Conservation (phyloP, 192 early-diverging fungal genomes). For the Entophlyctis helioformis region DNA sequence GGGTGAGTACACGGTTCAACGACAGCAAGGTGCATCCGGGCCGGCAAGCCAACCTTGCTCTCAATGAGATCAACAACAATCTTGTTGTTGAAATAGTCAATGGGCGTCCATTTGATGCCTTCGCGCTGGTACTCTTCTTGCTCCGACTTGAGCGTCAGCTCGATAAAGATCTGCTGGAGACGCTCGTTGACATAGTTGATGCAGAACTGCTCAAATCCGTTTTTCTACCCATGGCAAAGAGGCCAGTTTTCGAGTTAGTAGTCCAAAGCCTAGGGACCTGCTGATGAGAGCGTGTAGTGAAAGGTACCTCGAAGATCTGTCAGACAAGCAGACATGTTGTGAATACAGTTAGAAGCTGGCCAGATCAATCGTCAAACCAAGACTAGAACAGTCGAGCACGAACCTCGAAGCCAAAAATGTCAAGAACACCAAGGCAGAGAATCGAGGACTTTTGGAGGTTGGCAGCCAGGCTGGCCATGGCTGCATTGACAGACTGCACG, state of each 20-base stretch:
- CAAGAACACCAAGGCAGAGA: constrained; percentile 76
- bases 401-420: constrained; percentile 97
- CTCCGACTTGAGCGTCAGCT: constrained; percentile 94
- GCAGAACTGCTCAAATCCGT: constrained; percentile 97
- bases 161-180: constrained; percentile 98
- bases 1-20: background rate
- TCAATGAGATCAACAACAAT: constrained; percentile 98
- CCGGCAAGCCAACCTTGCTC: constrained; percentile 41
- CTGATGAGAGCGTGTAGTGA: too few species aligned
- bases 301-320: constrained; percentile 13
- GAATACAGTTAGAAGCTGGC: background rate
- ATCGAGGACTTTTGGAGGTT: constrained; percentile 38
- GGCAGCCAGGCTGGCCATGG: constrained; percentile 46
- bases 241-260: too few species aligned
- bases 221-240: constrained; percentile 65
- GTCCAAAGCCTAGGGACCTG: background rate
- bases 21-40: background rate
- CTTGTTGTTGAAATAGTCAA: constrained; percentile 99
- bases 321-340: background rate
- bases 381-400: background rate
- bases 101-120: constrained; percentile 97
- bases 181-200: constrained; percentile 99
- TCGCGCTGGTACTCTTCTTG: constrained; percentile 94
- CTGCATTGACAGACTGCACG: constrained; percentile 75
- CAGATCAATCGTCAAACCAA: too few species aligned